phyloP scores from a whole-genome alignment of 2,329 filamentous ascomycete species.

The Pseudocercospora ulei region DNA sequence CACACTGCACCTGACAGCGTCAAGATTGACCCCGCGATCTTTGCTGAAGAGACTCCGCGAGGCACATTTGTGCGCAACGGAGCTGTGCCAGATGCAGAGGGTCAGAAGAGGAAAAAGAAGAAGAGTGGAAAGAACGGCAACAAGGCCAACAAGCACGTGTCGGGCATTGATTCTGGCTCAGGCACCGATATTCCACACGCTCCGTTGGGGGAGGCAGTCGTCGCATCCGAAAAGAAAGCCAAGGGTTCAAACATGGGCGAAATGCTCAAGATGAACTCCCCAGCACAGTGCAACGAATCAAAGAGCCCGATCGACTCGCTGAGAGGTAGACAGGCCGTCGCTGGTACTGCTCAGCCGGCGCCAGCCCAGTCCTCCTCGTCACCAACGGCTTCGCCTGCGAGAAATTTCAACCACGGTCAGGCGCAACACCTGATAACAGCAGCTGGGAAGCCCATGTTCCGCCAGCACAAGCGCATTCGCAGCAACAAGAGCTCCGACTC shows the following conservation, averaged over 20 bases:
- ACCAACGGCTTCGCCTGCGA: not conserved
- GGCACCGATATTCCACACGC: too few relatives aligned
- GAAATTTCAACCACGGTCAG: not conserved
- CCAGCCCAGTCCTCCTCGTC: conserved; percentile 1
- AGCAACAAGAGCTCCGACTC: conserved; percentile 13
- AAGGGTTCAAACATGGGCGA: conserved; percentile 6
- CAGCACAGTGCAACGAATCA: conserved; percentile 8
- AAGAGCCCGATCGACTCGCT: conserved; percentile 8
- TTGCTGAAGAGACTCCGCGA: not conserved
- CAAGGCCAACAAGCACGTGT: too few relatives aligned
- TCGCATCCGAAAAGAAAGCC: not conserved
- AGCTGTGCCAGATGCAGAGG: conserved; percentile 3
- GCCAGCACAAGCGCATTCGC: conserved; percentile 2
- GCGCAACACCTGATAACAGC: conserved; percentile 7
- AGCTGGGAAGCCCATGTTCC: conserved; percentile 2
- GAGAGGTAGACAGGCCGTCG: conserved; percentile 2
- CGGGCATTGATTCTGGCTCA: too few relatives aligned
- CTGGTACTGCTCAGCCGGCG: not conserved
- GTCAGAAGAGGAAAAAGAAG: conserved; percentile 16
- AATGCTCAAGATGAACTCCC: conserved; percentile 14
- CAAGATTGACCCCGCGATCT: not conserved
- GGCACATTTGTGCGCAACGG: not conserved
- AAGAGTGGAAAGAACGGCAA: conserved; percentile 11
- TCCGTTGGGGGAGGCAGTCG: not conserved
- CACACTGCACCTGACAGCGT: not conserved